Base-by-base conservation (phyloP, 2,329 filamentous ascomycete genomes). In the Colletotrichum tropicale region DNA sequence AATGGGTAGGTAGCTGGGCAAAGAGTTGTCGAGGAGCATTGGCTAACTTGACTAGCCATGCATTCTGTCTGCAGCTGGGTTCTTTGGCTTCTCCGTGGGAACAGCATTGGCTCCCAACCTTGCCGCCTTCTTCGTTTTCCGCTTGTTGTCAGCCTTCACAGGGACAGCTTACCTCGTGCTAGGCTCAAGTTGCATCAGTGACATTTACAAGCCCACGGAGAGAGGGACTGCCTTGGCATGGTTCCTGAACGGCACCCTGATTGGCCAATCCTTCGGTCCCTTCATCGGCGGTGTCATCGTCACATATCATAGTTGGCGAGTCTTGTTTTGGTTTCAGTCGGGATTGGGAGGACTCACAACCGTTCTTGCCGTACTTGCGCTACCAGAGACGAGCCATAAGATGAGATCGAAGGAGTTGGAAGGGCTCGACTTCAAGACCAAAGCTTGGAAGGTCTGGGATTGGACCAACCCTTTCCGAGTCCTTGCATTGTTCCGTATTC, bases 241-340 rank as follows among this genome's bases (percentile, higher is more conserved):
- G 91, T 93, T 94, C 79, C 82, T 94, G 24, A 89, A 87, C 0
- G 93, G 93, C 0, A 93, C 92, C 0, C 85, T 94, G 1, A 90
- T 94, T 58, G 93, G 93, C 0, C 93, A 93, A 8, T 90, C 89
- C 1, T 84, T 92, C 74, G 92, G 93, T 0, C 88, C 89, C 1
- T 92, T 94, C 78, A 86, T 94, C n/a, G 89, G 93, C 74, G 93
- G 93, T 32, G 91, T 94, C 21, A 93, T 95, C 60, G 92, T 94
- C 30, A 94, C 92, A 0, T 94, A 90, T 83, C 85, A 87, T 9
- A 88, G 87, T n/a, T 95, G 93, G 93, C 86, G 92, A 32, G 89
- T 90, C 48, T 93, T 95, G 74, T 94, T 94, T 84, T 94, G 92
- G 91, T 86, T 95, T 1, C 92, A 94, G 77, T 88, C 91, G 0